These are phyloP conservation scores for Neofusicoccum cordaticola DNA, from an alignment of 2,329 filamentous ascomycete species.

Conservation along the genomic window DNA sequence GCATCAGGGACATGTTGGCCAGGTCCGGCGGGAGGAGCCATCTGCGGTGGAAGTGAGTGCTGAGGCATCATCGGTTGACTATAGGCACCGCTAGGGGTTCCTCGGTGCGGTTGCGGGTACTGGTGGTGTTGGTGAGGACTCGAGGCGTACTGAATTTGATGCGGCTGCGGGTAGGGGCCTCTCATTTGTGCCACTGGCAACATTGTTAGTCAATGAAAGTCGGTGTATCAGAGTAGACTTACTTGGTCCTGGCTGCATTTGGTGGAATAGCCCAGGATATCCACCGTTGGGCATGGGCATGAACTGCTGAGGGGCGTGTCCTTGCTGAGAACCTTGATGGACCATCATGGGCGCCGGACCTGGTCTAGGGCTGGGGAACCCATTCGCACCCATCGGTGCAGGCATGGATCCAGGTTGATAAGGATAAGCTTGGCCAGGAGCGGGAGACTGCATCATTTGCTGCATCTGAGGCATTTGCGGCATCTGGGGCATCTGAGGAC, in stretches of 20 bases:
- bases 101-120: constrained; percentile 38
- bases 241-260: constrained; percentile 72
- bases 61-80: constrained; percentile 43
- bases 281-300: constrained; percentile 73
- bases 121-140: constrained; percentile 40
- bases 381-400: constrained; percentile 63
- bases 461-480: constrained; percentile 13
- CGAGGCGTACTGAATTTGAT: constrained; percentile 38
- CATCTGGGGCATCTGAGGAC: constrained; percentile 24
- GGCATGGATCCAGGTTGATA: constrained; percentile 50
- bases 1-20: constrained; percentile 11
- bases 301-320: constrained; percentile 67
- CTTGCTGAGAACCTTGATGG: constrained; percentile 90
- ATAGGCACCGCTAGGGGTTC: constrained; percentile 40
- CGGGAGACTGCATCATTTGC: constrained; percentile 68
- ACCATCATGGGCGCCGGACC: constrained; percentile 84
- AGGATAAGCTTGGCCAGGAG: constrained; percentile 64
- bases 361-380: constrained; percentile 85
- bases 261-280: constrained; percentile 69
- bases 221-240: constrained; percentile 44
- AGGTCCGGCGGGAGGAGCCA: constrained; percentile 22
- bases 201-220: constrained; percentile 21
- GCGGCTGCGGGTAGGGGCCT: constrained; percentile 37
- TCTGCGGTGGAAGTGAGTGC: constrained; percentile 37
- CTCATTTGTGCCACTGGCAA: constrained; percentile 39